Base-by-base conservation (phyloP, 2,329 filamentous ascomycete genomes). In the Xylaria sp. region DNA sequence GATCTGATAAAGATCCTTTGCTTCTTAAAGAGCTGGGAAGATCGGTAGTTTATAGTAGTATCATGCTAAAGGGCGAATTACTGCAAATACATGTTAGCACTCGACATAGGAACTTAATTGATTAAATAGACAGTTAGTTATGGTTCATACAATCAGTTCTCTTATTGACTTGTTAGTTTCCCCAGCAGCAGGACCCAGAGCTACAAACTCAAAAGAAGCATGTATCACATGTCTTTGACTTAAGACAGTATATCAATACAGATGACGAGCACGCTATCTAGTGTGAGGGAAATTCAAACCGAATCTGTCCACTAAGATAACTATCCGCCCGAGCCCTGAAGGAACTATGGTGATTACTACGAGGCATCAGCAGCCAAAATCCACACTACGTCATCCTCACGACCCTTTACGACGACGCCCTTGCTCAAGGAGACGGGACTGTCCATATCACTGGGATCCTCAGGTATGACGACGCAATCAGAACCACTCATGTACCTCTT, bases 401-500 rank as follows among this genome's bases (percentile, higher is more conserved):
- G 52, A 20, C 28, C 39, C 3, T 4, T 9, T 25, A 25, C 12
- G 28, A 66, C 39, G n/a, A 20, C 43, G 6, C 46, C 7, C 18
- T 48, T 36, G n/a, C 18, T 28, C 10, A 10, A 59, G 25, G 13
- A 59, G 20, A 62, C 18, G 48, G 15, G 23, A 39, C 31, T 20
- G 7, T 28, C 51, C 58, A 23, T 54, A 23, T 43, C 10, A 10
- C 51, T n/a, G 62, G 18, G 39, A 8, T 57, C n/a, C 5, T 46
- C 12, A 63, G 54, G 46, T 39, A 62, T 55, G 43, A 69, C 72
- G 66, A 43, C 66, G 15, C 57, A 48, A 39, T 39, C 61, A 4
- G 63, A 65, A 51, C 56, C 56, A 10, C 62, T 57, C 18, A 71
- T 70, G 48, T 76, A 77, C 69, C 80, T 84, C 66, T 84, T 82